Base-by-base conservation (phyloP, 352 stramenopile genomes). In the Elongisporangium prolatum region DNA sequence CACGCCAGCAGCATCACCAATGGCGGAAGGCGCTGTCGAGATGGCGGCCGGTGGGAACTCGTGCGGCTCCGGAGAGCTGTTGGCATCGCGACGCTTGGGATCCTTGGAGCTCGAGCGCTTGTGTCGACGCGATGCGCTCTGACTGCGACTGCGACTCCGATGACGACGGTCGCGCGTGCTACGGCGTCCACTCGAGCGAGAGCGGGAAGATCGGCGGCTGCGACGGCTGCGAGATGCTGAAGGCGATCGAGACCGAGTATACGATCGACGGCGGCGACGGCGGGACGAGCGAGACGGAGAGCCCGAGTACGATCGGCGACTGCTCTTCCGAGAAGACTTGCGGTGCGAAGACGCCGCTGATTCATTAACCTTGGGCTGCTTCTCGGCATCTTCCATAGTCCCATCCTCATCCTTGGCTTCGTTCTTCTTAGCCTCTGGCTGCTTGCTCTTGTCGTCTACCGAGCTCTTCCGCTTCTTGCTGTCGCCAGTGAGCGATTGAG, bases 51-150 rank as follows among this genome's bases (percentile, higher is more conserved):
- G 55, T 38, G 71, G 67, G 20, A 77, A 72, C 20, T 86, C 71
- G n/a, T 71, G 67, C 16, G 67, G 70, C 21, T 77, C 67, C 0
- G 72, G 76, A 0, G 77, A 89, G 52, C 72, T 76, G 44, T 89
- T 86, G 0, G 69, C 67, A 37, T 89, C 75, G 25, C 69, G 77
- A 9, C 69, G 77, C 17, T 61, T 58, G 38, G 66, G 67, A 11
- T 88, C 77, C 13, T 72, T 74, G 7, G 79, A 89, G 66, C 69
- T 82, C n/a, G 84, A 91, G 48, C 79, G 78, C 20, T 70, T 76
- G 38, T 58, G 74, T 16, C 75, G 84, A 57, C 75, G 77, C 40
- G 73, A 78, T 48, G 63, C 54, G 52, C 64, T 84, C 37, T 69
- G 71, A 21, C 82, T 90, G n/a, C 67, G 74, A 37, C 73, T 68